A percentile compares a stretch with the other conserved stretches of the same genome.
Evolutionary conservation across 2,329 filamentous ascomycete species (phyloP).

Genomic region (Stemphylium beticola): DNA sequence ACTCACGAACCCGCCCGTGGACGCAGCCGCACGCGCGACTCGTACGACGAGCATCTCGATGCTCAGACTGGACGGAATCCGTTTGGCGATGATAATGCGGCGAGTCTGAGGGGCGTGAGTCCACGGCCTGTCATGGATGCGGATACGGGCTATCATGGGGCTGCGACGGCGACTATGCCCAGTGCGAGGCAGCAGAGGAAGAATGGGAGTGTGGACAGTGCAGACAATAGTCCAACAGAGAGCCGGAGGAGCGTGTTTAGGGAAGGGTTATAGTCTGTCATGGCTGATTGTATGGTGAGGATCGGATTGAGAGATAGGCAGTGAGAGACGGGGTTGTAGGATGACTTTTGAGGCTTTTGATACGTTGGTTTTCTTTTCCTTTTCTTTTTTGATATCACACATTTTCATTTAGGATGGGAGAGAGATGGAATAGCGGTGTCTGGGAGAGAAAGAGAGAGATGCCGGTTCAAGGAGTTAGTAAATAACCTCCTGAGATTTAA

Average conservation of each 20-base stretch:
- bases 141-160: slow-evolving; percentile 46
- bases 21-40: slow-evolving; percentile 58
- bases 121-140: slow-evolving; percentile 69
- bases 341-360: background rate
- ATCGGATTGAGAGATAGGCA: background rate
- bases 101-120: slow-evolving; percentile 70
- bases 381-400: background rate
- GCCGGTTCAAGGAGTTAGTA: too few relatives aligned
- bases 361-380: background rate
- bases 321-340: too few relatives aligned
- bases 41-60: slow-evolving; percentile 43
- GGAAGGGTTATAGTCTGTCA: slow-evolving; percentile 64
- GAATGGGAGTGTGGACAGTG: slow-evolving; percentile 39
- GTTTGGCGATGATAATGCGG: slow-evolving; percentile 52
- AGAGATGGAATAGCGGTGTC: too few relatives aligned
- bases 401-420: background rate
- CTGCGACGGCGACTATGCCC: slow-evolving; percentile 49
- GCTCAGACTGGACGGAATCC: slow-evolving; percentile 40
- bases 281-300: too few relatives aligned
- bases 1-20: slow-evolving; percentile 48
- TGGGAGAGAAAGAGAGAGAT: too few relatives aligned
- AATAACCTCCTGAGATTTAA: too few relatives aligned
- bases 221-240: slow-evolving; percentile 69
- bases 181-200: slow-evolving; percentile 46
- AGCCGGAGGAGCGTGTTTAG: slow-evolving; percentile 70